A percentile compares a stretch with the other conserved stretches of the same genome.
Conservation (phyloP, 305 asterid species). For the Plantago rigida region DNA sequence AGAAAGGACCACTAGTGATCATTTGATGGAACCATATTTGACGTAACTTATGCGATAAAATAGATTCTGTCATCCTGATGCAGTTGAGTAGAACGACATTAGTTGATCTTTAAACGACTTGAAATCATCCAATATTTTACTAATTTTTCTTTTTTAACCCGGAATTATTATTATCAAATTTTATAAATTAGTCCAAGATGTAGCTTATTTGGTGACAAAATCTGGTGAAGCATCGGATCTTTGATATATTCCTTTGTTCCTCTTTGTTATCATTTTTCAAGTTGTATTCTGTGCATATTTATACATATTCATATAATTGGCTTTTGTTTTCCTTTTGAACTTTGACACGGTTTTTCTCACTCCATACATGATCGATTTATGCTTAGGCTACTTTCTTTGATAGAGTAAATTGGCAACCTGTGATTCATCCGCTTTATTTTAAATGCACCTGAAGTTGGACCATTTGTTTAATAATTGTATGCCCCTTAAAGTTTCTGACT, state of each 20-base stretch:
- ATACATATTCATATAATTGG: no score
- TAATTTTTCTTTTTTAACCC: conserved; percentile 6
- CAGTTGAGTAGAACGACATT: conserved; percentile 27
- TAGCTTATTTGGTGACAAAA: background rate
- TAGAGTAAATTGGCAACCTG: no score
- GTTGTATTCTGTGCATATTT: background rate
- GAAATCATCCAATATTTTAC: conserved; percentile 9
- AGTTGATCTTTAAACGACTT: conserved; percentile 14
- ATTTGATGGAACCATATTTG: conserved; percentile 7
- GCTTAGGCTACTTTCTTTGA: background rate
- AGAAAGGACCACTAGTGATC: conserved; percentile 6
- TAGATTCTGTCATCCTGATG: conserved; percentile 6
- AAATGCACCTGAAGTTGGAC: no score
- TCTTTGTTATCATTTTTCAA: background rate
- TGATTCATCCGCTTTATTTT: no score
- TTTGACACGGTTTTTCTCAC: no score
- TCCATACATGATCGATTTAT: no score
- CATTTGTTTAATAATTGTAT: no score
- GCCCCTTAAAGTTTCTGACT: no score
- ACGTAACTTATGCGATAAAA: background rate
- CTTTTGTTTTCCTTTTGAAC: no score
- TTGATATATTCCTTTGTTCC: background rate
- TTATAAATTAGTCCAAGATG: background rate
- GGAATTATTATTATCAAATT: background rate
- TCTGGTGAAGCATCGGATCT: background rate